Percentiles rank a stretch among this genome's conserved stretches.
These are phyloP conservation scores for Euphorbia celastroides DNA, from an alignment of 441 rosid species.

Conservation along the genomic window DNA sequence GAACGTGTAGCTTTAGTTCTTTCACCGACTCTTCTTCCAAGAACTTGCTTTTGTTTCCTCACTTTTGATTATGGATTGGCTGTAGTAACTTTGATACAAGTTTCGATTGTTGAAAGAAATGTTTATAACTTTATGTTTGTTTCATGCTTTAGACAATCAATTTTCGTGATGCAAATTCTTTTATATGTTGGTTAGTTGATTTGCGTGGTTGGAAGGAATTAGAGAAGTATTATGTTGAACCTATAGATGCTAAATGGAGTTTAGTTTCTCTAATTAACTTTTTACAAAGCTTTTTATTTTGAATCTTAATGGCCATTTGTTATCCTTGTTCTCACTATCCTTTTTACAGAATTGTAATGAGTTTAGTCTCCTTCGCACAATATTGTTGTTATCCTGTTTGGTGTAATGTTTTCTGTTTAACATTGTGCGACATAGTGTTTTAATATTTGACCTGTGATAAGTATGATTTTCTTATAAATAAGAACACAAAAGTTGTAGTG, in stretches of 20 bases:
- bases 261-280: not conserved
- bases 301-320: not conserved
- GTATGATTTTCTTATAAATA: not conserved
- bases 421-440: not conserved
- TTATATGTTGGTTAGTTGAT: not conserved
- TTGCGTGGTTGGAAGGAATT: not conserved
- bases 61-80: not conserved
- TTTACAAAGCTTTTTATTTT: not conserved
- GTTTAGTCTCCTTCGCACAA: not conserved
- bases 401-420: not conserved
- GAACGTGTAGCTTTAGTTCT: not conserved
- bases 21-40: not conserved
- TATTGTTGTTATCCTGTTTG: not conserved
- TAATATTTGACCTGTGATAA: not conserved
- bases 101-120: not conserved
- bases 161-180: not conserved
- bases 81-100: not conserved
- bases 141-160: not conserved
- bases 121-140: not conserved
- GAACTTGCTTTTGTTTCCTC: not conserved
- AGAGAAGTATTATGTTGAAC: not conserved
- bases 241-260: not conserved
- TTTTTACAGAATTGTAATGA: not conserved
- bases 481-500: not conserved
- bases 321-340: not conserved